These are phyloP conservation scores for Cyclocybe aegerita DNA, from an alignment of 768 basidiomycete genomes.

Conservation along the genomic window DNA sequence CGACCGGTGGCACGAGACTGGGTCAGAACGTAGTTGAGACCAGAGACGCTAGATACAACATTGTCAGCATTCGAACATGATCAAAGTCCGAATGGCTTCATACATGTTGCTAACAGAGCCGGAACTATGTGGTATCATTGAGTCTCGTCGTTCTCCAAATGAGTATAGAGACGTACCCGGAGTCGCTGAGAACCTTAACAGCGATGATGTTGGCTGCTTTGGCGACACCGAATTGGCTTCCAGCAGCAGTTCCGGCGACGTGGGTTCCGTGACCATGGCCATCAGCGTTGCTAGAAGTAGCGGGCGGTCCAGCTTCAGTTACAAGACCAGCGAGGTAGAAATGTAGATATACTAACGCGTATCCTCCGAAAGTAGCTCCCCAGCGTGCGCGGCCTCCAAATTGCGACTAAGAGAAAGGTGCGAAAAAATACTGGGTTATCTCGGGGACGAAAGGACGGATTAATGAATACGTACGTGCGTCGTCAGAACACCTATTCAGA, in stretches of 20 bases:
- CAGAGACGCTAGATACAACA: constrained; percentile 12
- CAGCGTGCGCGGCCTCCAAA: constrained; percentile 40
- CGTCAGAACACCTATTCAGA: constrained; percentile 15
- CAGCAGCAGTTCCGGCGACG: constrained; percentile 24
- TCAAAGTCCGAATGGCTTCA: background rate
- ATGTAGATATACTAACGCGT: constrained; percentile 5
- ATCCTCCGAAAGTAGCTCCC: constrained; percentile 33
- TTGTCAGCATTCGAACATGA: background rate
- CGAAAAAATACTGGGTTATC: background rate
- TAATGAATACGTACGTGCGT: constrained; percentile 15
- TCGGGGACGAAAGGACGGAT: background rate
- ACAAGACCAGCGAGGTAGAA: background rate
- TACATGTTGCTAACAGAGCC: constrained; percentile 18
- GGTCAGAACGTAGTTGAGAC: constrained; percentile 23
- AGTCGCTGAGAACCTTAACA: constrained; percentile 39
- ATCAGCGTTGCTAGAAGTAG: constrained; percentile 25
- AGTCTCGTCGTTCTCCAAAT: background rate
- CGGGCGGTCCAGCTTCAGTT: background rate
- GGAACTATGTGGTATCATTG: constrained; percentile 1
- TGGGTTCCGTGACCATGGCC: constrained; percentile 37
- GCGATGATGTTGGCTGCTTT: constrained; percentile 34
- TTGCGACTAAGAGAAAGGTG: constrained; percentile 20
- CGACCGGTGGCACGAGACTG: constrained; percentile 10
- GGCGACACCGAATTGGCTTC: constrained; percentile 22
- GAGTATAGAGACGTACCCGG: constrained; percentile 18